Conservation (phyloP, 2,329 filamentous ascomycete species). For the Xylariaceae sp. region DNA sequence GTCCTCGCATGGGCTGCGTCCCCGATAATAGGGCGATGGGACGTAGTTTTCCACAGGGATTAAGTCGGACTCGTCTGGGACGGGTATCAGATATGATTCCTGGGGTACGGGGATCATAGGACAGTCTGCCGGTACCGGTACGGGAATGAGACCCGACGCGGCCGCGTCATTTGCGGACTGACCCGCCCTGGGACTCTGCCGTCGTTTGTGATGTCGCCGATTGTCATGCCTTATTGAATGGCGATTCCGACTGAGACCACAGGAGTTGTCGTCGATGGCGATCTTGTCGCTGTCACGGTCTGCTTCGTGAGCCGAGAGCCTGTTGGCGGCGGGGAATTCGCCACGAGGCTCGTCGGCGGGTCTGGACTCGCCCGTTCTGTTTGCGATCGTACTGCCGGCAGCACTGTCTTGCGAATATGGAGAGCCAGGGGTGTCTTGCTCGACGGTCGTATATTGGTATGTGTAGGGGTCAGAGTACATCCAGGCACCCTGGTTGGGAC, state of each 20-base stretch:
- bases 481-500: conserved; percentile 7
- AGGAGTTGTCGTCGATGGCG: neutral
- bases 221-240: neutral
- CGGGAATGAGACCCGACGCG: conserved; percentile 10
- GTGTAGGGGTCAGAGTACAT: conserved; percentile 19
- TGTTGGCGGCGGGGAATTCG: conserved; percentile 3
- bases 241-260: conserved; percentile 2
- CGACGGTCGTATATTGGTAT: conserved; percentile 16
- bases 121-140: neutral
- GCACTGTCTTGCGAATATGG: neutral
- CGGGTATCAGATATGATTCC: neutral
- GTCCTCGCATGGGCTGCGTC: neutral
- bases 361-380: conserved; percentile 1
- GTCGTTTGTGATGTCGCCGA: neutral
- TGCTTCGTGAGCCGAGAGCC: too few species aligned
- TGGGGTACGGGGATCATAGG: neutral
- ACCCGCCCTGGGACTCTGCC: neutral
- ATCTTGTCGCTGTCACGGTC: neutral
- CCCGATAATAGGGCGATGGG: neutral
- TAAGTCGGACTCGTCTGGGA: neutral
- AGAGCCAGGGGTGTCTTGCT: neutral
- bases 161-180: neutral
- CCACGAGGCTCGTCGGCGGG: neutral
- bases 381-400: neutral
- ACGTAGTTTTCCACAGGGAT: neutral